Base-by-base conservation (phyloP, 257 asterid genomes). In the Coffea canephora region DNA sequence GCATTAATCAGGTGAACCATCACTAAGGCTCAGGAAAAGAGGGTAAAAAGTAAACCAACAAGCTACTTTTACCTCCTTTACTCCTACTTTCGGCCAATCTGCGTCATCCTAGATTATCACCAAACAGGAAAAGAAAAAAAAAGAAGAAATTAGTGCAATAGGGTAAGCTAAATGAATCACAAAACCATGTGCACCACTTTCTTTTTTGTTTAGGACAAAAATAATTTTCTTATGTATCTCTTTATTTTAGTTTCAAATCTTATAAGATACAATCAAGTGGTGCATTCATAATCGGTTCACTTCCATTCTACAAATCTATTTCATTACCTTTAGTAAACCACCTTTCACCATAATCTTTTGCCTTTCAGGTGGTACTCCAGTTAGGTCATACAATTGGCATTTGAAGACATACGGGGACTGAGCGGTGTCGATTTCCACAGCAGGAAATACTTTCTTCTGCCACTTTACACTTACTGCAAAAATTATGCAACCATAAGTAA, bases 301-400 rank as follows among this genome's bases (percentile, higher is more conserved):
- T 16, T 78, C 4, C 0, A 55, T 25, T 57, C 18, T 54, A 23
- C 23, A 54, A n/a, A 14, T 6, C 12, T 11, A 21, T 31, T 18
- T 23, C 43, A 45, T n/a, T 94, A 96, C 99, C 99, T 96, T 96
- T 43, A 96, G 83, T 77, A 96, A 83, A 78, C 98, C 98, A 83
- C 99, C 99, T 87, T 96, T 96, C 50, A 96, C 97, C 99, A 96
- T 92, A 77, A 96, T 96, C 90, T 96, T 96, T 87, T 96, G 99
- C 83, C 99, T 90, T 89, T 96, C 98, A 66, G 99, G 99, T 81
- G 99, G 97, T 82, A 96, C 98, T 82, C 99, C 98, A 54, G 99
- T 96, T 87, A 96, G 87, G 88, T 94, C 99, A 76, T 80, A 96
- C 71, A 96, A 84, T 91, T 96, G 99, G 87, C 96, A 89, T 90